Conservation (phyloP, 805 yeast species). For the Cyberlindnera euphorbiae region DNA sequence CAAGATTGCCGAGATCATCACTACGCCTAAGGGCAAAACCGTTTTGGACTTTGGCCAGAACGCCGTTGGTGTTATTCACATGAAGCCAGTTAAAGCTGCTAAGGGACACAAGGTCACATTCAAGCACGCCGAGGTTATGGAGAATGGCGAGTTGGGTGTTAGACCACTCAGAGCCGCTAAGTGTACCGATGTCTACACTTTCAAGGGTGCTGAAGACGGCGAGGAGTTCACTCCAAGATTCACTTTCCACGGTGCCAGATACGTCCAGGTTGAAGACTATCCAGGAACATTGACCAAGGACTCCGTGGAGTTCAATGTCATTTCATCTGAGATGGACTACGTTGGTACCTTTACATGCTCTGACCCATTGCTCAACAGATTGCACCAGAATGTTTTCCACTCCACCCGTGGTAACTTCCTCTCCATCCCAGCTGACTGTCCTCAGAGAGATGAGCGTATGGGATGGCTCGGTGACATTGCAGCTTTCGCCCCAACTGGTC, state of each 20-base stretch:
- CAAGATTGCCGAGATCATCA: slow-evolving; percentile 10
- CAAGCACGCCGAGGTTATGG: slow-evolving; percentile 17
- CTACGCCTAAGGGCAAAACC: slow-evolving; percentile 9
- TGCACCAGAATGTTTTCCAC: slow-evolving; percentile 14
- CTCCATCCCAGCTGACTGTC: slow-evolving; percentile 18
- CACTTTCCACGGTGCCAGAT: slow-evolving; percentile 18
- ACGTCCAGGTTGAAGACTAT: slow-evolving; percentile 13
- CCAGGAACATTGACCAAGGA: slow-evolving; percentile 12
- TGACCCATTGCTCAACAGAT: slow-evolving; percentile 9
- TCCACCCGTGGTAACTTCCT: slow-evolving; percentile 18
- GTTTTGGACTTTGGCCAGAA: slow-evolving; percentile 16
- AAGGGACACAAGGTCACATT: slow-evolving; percentile 9
- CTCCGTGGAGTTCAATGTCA: slow-evolving; percentile 9
- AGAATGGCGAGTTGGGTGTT: slow-evolving; percentile 12
- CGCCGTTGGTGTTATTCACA: slow-evolving; percentile 16
- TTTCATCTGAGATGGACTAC: slow-evolving; percentile 12
- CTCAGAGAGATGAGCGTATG: slow-evolving; percentile 22
- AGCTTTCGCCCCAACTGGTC: slow-evolving; percentile 16
- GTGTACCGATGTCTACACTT: slow-evolving; percentile 11
- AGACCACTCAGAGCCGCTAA: slow-evolving; percentile 16
- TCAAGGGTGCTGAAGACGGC: slow-evolving; percentile 11
- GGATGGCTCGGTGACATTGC: slow-evolving; percentile 23
- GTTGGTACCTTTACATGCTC: slow-evolving; percentile 13
- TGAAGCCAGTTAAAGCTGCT: slow-evolving; percentile 10
- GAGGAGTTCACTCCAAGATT: slow-evolving; percentile 16